Percentiles rank a stretch among this genome's conserved stretches.
phyloP scores from a whole-genome alignment of 768 basidiomycete genomes.

The Coprinopsis marcescibilis region DNA sequence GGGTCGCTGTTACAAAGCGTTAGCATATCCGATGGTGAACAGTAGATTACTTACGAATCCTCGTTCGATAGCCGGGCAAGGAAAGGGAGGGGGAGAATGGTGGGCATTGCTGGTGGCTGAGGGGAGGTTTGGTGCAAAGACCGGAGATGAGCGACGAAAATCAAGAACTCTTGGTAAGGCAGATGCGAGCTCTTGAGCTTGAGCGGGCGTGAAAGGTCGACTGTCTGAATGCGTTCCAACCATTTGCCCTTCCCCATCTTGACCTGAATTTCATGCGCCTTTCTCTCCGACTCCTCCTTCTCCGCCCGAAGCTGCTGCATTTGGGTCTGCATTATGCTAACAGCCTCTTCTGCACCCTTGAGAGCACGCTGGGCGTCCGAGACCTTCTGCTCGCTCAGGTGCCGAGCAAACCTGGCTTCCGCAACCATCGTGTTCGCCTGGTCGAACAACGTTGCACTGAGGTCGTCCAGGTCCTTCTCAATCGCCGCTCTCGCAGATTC shows the following conservation, averaged over 20 bases:
- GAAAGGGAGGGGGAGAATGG: conserved; percentile 75
- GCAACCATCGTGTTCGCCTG: conserved; percentile 99
- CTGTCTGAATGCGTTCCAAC: conserved; percentile 36
- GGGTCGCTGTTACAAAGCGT: conserved; percentile 60
- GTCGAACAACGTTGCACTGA: conserved; percentile 83
- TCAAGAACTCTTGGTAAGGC: conserved; percentile 75
- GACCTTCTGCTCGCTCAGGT: conserved; percentile 66
- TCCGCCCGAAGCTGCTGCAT: conserved; percentile 72
- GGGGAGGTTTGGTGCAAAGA: conserved; percentile 56
- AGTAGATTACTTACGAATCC: conserved; percentile 75
- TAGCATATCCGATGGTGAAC: conserved; percentile 5
- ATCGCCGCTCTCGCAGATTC: conserved; percentile 78
- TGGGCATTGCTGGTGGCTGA: conserved; percentile 61
- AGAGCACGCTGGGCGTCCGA: conserved; percentile 72
- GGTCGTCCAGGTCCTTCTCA: conserved; percentile 91
- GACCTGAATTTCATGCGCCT: conserved; percentile 41
- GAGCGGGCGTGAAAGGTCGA: conserved; percentile 24
- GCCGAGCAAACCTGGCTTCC: conserved; percentile 69
- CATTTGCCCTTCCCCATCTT: conserved; percentile 68
- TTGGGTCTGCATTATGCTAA: conserved; percentile 77
- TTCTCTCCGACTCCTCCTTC: conserved; percentile 55
- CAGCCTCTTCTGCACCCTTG: conserved; percentile 80
- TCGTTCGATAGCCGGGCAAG: conserved; percentile 68
- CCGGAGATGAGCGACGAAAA: conserved; percentile 75
- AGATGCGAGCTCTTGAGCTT: conserved; percentile 61